Evolutionary conservation across 1,284 basidiomycete genomes (phyloP).

Genomic region (Rhodotorula sp.): DNA sequence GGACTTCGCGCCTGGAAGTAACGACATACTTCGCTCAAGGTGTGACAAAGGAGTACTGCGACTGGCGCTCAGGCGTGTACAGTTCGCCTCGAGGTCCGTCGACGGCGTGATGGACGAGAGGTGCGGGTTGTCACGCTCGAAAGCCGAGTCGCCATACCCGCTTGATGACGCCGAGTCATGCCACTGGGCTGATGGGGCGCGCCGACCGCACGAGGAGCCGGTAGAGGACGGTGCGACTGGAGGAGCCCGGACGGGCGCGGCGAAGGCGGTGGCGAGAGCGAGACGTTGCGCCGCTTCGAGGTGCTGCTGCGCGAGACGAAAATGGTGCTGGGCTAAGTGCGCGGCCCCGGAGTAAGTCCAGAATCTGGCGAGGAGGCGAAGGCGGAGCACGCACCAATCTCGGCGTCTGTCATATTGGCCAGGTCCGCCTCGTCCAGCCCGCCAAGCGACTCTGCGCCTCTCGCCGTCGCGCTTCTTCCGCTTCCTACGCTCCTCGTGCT

Average conservation of each 20-base stretch:
- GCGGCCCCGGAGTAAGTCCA: background rate
- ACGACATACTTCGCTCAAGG: background rate
- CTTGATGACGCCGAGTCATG: background rate
- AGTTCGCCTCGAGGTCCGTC: background rate
- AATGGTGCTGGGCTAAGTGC: conserved; percentile 27
- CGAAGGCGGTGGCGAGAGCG: conserved; percentile 7
- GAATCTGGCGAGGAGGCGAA: too few species aligned
- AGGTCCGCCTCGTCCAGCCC: background rate
- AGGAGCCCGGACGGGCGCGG: background rate
- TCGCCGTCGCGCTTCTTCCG: background rate
- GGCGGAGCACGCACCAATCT: conserved; percentile 18
- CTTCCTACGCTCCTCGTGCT: background rate
- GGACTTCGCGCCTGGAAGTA: background rate
- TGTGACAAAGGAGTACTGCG: background rate
- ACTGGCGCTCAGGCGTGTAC: background rate
- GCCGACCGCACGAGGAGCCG: background rate
- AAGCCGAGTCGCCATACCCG: background rate
- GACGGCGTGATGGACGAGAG: background rate
- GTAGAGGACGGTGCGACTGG: background rate
- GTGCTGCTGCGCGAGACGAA: conserved; percentile 30
- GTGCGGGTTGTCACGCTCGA: background rate
- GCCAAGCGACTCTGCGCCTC: background rate
- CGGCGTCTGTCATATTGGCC: conserved; percentile 21
- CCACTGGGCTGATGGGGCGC: background rate
- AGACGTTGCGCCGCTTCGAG: conserved; percentile 30